A percentile compares a stretch with the other conserved stretches of the same genome.
Conservation (phyloP, 129 eudicot species). For the Solidago caesia region DNA sequence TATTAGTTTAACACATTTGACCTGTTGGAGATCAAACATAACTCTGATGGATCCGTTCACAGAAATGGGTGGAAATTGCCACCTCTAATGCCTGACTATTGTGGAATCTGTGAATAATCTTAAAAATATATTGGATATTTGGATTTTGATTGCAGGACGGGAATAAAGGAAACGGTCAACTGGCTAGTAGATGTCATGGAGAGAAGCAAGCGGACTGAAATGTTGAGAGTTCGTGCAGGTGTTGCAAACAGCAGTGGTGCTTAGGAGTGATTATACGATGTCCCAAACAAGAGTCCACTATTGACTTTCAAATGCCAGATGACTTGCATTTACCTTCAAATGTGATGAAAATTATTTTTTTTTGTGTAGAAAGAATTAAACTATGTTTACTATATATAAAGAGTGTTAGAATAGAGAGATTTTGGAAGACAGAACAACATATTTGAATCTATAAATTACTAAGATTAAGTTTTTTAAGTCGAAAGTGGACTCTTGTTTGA, state of each 20-base stretch:
- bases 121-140: background rate
- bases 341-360: constrained; percentile 23
- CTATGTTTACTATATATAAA: constrained; percentile 26
- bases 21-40: background rate
- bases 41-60: background rate
- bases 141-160: constrained; percentile 51
- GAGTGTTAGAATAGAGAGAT: constrained; percentile 21
- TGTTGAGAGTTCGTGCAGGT: constrained; percentile 86
- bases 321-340: constrained; percentile 19
- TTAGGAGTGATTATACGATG: constrained; percentile 26
- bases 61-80: background rate
- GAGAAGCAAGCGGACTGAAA: constrained; percentile 88
- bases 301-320: constrained; percentile 17
- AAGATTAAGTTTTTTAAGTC: background rate
- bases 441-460: background rate
- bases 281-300: constrained; percentile 23
- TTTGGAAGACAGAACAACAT: background rate
- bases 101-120: constrained; percentile 1
- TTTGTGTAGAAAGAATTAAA: constrained; percentile 29
- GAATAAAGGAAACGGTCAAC: constrained; percentile 83
- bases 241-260: constrained; percentile 44
- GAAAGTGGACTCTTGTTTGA: background rate
- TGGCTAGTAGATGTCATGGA: constrained; percentile 97
- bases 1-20: background rate
- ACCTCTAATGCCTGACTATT: background rate